Conservation (phyloP, 768 basidiomycete genomes). For the Suillus americanus region DNA sequence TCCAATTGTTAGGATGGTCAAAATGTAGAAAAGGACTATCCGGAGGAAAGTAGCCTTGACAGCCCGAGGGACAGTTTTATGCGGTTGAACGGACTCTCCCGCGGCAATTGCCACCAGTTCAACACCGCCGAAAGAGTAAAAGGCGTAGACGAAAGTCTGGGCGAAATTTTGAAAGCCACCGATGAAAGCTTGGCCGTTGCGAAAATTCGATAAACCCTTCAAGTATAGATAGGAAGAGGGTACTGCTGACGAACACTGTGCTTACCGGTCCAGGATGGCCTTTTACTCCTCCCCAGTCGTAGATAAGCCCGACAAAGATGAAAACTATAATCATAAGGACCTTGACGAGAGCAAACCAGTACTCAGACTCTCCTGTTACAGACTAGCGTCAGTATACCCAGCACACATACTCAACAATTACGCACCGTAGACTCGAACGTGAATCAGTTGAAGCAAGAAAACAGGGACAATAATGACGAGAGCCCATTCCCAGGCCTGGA, state of each 20-base stretch:
- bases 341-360: conserved; percentile 66
- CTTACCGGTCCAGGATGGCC: conserved; percentile 57
- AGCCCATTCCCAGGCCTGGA: conserved; percentile 56
- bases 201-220: conserved; percentile 53
- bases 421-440: conserved; percentile 56
- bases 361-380: conserved; percentile 53
- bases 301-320: conserved; percentile 61
- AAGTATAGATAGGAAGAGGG: too few species aligned
- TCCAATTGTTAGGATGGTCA: conserved; percentile 65
- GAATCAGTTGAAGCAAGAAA: conserved; percentile 53
- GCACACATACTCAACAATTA: not conserved
- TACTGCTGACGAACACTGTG: conserved; percentile 2
- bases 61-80: conserved; percentile 62
- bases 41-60: conserved; percentile 70
- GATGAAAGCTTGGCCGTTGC: conserved; percentile 49
- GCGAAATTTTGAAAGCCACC: conserved; percentile 54
- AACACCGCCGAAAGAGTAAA: conserved; percentile 68
- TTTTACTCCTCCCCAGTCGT: conserved; percentile 60
- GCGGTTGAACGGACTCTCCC: conserved; percentile 63
- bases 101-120: conserved; percentile 75
- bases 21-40: conserved; percentile 63
- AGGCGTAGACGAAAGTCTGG: conserved; percentile 65
- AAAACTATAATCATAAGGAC: conserved; percentile 61
- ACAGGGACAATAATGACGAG: conserved; percentile 54
- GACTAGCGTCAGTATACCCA: not conserved